A percentile compares a stretch with the other conserved stretches of the same genome.
Conservation (phyloP, 805 yeast species). For the Ogataea sp. region DNA sequence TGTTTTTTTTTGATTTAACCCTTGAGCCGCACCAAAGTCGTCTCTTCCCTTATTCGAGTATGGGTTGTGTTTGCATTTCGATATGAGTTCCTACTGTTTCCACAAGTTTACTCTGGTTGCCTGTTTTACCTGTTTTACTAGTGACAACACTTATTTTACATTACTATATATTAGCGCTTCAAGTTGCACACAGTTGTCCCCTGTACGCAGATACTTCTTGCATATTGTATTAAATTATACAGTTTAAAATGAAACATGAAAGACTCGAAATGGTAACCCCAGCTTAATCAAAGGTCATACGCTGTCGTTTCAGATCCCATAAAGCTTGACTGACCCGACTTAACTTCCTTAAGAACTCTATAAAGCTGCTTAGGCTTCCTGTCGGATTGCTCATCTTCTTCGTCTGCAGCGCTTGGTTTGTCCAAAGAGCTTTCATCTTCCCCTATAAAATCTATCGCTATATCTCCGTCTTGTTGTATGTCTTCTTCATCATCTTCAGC, state of each 20-base stretch:
- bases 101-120: too few relatives aligned
- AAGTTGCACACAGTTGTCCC: too few relatives aligned
- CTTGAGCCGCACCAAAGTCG: too few relatives aligned
- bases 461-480: conserved; percentile 17
- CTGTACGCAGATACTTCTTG: too few relatives aligned
- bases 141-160: too few relatives aligned
- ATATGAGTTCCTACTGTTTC: too few relatives aligned
- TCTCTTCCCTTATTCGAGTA: too few relatives aligned
- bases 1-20: too few relatives aligned
- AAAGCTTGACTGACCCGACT: conserved; percentile 9
- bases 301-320: conserved; percentile 23
- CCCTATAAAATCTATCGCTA: conserved; percentile 19
- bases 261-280: not conserved
- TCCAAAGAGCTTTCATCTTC: conserved; percentile 7
- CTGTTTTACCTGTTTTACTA: too few relatives aligned
- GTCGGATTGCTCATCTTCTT: conserved; percentile 8
- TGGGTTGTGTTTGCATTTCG: too few relatives aligned
- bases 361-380: conserved; percentile 18
- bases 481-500: conserved; percentile 21
- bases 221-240: not conserved
- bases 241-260: too few relatives aligned
- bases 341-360: conserved; percentile 23
- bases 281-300: conserved; percentile 11
- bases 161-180: too few relatives aligned
- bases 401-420: conserved; percentile 5